Percentiles rank a stretch among this genome's conserved stretches.
Evolutionary conservation across 129 eudicot genomes (phyloP).

Genomic region (Erigeron canadensis): DNA sequence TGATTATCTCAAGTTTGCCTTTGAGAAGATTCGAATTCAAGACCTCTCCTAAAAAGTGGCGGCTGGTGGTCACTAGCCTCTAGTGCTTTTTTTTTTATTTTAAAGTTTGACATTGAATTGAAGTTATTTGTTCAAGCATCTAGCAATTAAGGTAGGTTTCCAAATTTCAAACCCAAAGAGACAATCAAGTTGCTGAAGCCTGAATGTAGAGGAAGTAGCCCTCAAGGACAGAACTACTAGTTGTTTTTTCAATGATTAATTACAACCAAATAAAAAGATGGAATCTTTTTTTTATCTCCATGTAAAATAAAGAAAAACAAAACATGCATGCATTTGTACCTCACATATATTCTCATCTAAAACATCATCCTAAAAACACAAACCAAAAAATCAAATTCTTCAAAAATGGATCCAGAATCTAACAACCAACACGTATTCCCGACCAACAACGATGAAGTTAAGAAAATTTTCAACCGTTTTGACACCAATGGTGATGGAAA

Average conservation of each 20-base stretch:
- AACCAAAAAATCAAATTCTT: not conserved
- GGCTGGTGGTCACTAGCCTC: too few relatives aligned
- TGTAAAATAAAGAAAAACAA: constrained; percentile 3
- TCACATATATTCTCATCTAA: constrained; percentile 25
- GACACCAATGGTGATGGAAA: constrained; percentile 81
- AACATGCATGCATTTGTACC: constrained; percentile 24
- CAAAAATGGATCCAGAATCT: constrained; percentile 27
- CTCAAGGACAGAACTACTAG: too few relatives aligned
- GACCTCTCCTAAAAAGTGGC: too few relatives aligned
- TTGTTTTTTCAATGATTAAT: not conserved
- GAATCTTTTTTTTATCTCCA: constrained; percentile 3
- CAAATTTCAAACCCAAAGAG: too few relatives aligned
- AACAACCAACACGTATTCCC: constrained; percentile 35
- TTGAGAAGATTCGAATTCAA: too few relatives aligned
- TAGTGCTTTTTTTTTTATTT: too few relatives aligned
- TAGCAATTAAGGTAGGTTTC: too few relatives aligned
- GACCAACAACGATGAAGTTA: constrained; percentile 48
- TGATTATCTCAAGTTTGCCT: too few relatives aligned
- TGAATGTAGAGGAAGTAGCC: too few relatives aligned
- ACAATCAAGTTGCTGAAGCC: too few relatives aligned
- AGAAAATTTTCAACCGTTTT: constrained; percentile 67
- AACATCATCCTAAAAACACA: not conserved
- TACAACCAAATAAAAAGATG: constrained; percentile 3
- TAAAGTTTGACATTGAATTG: too few relatives aligned
- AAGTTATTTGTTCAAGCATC: too few relatives aligned